Base-by-base conservation (phyloP, 2,329 filamentous ascomycete genomes). In the Apiospora aurea region DNA sequence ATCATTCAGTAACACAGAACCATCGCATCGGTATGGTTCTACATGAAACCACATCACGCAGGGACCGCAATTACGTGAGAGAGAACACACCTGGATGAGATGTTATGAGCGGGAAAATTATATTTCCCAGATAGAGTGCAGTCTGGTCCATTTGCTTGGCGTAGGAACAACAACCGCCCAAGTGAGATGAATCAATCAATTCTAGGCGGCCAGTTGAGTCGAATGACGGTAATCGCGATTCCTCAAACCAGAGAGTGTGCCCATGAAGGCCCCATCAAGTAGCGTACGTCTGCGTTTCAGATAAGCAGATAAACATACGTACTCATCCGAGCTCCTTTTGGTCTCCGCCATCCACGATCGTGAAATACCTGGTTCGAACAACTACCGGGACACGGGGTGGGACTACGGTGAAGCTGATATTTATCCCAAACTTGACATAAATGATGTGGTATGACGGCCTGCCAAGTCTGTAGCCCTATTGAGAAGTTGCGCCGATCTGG, bases 1-100 rank as follows among this genome's bases (percentile, higher is more conserved):
- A 8, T 18, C 34, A 14, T 24, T 7, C 5, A 11, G 34, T n/a
- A 64, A 41, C 18, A 41, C 21, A 38, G 21, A 64, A 64, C 57
- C 57, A 64, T n/a, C 57, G 34, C 57, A 11, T 41, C 29, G 57
- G 34, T n/a, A 64, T 64, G 57, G 57, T 24, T 41, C 57, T 64
- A 64, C 57, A 64, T 64, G 57, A 64, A 64, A 64, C 57, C 29
- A 64, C 34, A 64, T 64, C 57, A 64, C 53, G 16, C 57, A 41
- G 8, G 16, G 18, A 64, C 21, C 18, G 34, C 34, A 64, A 18
- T 64, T 11, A n/a, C 41, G 34, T 41, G 34, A 64, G 34, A 38
- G 57, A 64, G 18, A 38, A n/a, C 57, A 41, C 11, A 64, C 34
- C 34, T 41, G 57, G 10, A 64, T 64, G 57, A 64, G 34, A 64